These are phyloP conservation scores for Neofusicoccum kwambonambiense DNA, from an alignment of 2,329 filamentous ascomycete species.

Conservation along the genomic window DNA sequence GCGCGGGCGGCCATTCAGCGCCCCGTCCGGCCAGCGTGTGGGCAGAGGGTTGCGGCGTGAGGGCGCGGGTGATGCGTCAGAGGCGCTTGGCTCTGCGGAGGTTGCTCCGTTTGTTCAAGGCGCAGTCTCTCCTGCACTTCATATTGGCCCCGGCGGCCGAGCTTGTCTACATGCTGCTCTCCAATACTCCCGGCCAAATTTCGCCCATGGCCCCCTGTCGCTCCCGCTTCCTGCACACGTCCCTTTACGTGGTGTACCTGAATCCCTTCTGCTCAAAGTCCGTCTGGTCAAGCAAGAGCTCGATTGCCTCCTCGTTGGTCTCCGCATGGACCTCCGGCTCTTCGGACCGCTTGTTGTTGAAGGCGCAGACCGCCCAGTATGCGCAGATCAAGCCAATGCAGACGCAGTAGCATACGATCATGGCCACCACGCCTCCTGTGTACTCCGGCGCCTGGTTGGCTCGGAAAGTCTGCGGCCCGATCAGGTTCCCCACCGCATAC, in stretches of 20 bases:
- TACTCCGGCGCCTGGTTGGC: slow-evolving; percentile 41
- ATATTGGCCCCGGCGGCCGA: no score
- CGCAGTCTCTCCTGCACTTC: no score
- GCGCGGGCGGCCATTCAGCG: not conserved
- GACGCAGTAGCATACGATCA: slow-evolving; percentile 14
- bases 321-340: not conserved
- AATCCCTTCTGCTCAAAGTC: slow-evolving; percentile 22
- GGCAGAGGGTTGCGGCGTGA: no score
- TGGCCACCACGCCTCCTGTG: slow-evolving; percentile 26
- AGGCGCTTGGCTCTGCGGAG: no score
- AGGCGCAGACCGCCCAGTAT: slow-evolving; percentile 8
- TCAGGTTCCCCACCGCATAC: slow-evolving; percentile 43
- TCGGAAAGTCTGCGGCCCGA: slow-evolving; percentile 45
- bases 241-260: slow-evolving; percentile 18
- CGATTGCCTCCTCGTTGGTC: not conserved
- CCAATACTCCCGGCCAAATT: not conserved
- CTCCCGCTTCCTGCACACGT: not conserved
- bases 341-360: not conserved
- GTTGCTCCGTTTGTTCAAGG: no score
- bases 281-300: slow-evolving; percentile 20
- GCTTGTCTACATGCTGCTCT: no score
- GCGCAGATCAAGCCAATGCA: slow-evolving; percentile 14
- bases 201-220: not conserved
- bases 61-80: no score
- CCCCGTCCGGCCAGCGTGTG: no score